Conservation (phyloP, 352 stramenopile species). For the Stramenopiles sp. region DNA sequence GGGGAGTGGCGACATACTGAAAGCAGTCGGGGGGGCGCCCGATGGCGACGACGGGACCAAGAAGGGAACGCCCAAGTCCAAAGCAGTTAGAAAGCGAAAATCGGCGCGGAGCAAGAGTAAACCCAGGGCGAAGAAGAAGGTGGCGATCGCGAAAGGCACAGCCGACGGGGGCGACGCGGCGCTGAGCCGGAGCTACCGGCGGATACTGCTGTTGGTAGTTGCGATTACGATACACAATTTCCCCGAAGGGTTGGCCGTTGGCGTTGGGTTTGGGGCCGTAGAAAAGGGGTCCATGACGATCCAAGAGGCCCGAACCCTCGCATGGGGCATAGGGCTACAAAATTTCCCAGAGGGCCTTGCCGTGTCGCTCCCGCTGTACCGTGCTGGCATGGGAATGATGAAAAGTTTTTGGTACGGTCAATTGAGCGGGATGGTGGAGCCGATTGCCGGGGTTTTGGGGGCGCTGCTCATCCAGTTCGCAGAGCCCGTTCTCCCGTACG, state of each 20-base stretch:
- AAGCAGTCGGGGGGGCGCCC: background rate
- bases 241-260: constrained; percentile 60
- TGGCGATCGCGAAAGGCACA: background rate
- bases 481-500: constrained; percentile 60
- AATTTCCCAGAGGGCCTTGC: constrained; percentile 66
- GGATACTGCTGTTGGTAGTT: constrained; percentile 57
- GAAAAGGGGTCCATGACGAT: constrained; percentile 45
- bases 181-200: constrained; percentile 34
- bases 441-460: constrained; percentile 53
- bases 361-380: constrained; percentile 57
- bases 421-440: constrained; percentile 60
- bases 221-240: constrained; percentile 70
- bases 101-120: constrained; percentile 9
- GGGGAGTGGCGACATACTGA: background rate
- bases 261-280: constrained; percentile 49
- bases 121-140: background rate
- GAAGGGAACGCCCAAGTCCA: constrained; percentile 12
- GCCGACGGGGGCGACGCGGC: background rate
- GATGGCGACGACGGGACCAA: constrained; percentile 1
- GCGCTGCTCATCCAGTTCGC: constrained; percentile 55
- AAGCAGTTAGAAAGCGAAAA: background rate
- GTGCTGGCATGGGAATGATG: constrained; percentile 52
- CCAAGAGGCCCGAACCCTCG: constrained; percentile 51
- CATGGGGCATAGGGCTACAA: constrained; percentile 61
- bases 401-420: constrained; percentile 66